Evolutionary conservation across 257 asterid genomes (phyloP), one percentile per base, ranked within the genome.

Genomic region (Orobanche coerulescens): DNA sequence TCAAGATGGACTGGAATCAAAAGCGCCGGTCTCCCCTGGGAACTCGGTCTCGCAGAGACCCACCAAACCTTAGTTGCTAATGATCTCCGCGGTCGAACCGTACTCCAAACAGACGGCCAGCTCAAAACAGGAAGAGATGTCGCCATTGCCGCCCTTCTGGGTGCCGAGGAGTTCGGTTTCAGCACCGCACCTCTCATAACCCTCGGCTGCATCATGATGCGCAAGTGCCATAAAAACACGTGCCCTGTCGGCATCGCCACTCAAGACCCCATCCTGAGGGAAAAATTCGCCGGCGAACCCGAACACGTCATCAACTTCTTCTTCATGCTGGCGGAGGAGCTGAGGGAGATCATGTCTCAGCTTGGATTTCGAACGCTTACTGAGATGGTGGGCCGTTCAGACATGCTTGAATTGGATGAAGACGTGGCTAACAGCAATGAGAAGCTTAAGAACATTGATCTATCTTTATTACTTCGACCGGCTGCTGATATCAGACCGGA

Each of bases 1-100:
- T 82, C 97, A 51, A 73, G 97, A 76, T 93, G 99, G 99, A 89
- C 99, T 47, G 97, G 99, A 42, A 93, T 93, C 74, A 93, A 93
- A 79, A 89, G 84, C 71, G 99, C 99, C 10, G 99, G 99, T 70
- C 85, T 93, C 49, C 99, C 99, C 7, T 93, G 99, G 99, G 99
- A 93, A 74, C 97, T 93, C 71, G 99, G 99, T 69, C 88, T 93
- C 22, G 97, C 97, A 13, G 99, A 93, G 79, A 93, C 99, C 13
- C 99, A 93, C 72, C 99, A 93, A 72, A 93, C 99, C 42, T 76
- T 93, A 68, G 99, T 93, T 65, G 99, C 99, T 59, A 93, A 93
- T 66, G 95, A 89, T 73, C 99, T 93, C 53, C 97, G 99, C 48
- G 99, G 97, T 42, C 82, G 97, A 68, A 89, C 99, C 16, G 77